Percentiles rank a stretch among this genome's conserved stretches.
phyloP scores from a whole-genome alignment of 2,329 filamentous ascomycete species.

The Amauroascus verrucosus region DNA sequence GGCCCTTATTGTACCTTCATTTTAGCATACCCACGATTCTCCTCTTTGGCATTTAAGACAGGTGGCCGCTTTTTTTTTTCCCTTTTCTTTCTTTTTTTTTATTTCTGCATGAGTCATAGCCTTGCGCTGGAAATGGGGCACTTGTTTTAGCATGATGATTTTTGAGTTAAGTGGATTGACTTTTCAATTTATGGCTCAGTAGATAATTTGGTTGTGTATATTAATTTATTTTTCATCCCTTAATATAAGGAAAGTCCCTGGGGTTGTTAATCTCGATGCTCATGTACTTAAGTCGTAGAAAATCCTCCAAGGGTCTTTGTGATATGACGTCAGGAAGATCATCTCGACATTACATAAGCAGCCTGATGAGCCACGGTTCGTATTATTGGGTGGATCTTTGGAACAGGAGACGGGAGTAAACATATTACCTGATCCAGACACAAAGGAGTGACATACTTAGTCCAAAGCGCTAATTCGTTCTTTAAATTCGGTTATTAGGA shows the following conservation, averaged over 20 bases:
- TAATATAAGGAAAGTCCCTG: too few species aligned
- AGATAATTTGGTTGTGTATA: not conserved
- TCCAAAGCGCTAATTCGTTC: not conserved
- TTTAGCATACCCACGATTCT: too few species aligned
- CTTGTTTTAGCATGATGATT: not conserved
- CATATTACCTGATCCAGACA: conserved; percentile 2
- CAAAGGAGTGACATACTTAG: not conserved
- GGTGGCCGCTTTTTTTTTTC: not conserved
- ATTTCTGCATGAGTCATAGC: too few species aligned
- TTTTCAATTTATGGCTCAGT: not conserved
- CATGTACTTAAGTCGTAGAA: too few species aligned
- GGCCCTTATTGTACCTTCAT: too few species aligned
- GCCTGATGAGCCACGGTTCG: not conserved
- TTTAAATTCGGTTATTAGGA: not conserved
- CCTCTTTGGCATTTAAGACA: not conserved
- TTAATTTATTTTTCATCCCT: not conserved
- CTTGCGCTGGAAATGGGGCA: not conserved
- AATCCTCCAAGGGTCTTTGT: too few species aligned
- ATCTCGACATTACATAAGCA: not conserved
- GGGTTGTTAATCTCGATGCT: too few species aligned
- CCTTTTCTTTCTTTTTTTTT: too few species aligned
- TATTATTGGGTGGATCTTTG: not conserved
- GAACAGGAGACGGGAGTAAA: not conserved
- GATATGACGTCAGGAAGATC: not conserved
- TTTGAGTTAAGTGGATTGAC: not conserved